Evolutionary conservation across 2,329 filamentous ascomycete genomes (phyloP), one percentile per base, ranked within the genome.

Genomic region (Aspergillus hiratsukae): DNA sequence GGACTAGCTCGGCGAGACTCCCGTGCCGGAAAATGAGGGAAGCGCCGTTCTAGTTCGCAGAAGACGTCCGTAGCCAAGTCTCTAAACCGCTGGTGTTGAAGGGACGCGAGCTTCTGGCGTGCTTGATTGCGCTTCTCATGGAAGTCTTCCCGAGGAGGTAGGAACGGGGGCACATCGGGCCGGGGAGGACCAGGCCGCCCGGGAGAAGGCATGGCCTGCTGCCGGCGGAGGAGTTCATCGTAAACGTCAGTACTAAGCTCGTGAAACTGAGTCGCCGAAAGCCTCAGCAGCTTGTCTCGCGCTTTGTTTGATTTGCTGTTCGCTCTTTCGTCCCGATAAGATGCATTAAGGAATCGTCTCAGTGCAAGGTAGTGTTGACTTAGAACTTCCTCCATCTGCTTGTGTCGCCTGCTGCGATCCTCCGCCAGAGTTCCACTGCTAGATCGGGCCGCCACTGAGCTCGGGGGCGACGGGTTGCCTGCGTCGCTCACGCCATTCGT

Each of bases 51-150:
- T 58, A 97, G 78, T 72, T 99, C 94, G 75, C 90, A 95, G 71
- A 94, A 97, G 19, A 99, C 93, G 75, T 99, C 94, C 45, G 91
- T 96, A 9, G 91, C 93, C 6, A 99, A 81, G 69, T 97, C 92
- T 64, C 90, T 85, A 70, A 99, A 99, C 56, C 93, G 83, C 27
- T 90, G 87, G 23, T 89, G 86, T 3, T 91, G 91, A 14, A 99
- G 83, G 0, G 92, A 96, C 0, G 91, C 93, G 21, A 99, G 83
- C 73, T 96, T 95, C 74, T 97, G 91, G 43, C 94, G 85, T n/a
- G 94, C 94, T 73, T 97, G 92, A 71, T 99, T 99, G 61, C 94
- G 88, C 76, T 97, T 99, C 2, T 92, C 91, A 73, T 99, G 94
- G 75, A 97, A 97, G 61, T 86, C 88, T 62, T 87, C 83, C 72